Base-by-base conservation (phyloP, 495 filamentous ascomycete genomes). In the Penicillium bovifimosum region DNA sequence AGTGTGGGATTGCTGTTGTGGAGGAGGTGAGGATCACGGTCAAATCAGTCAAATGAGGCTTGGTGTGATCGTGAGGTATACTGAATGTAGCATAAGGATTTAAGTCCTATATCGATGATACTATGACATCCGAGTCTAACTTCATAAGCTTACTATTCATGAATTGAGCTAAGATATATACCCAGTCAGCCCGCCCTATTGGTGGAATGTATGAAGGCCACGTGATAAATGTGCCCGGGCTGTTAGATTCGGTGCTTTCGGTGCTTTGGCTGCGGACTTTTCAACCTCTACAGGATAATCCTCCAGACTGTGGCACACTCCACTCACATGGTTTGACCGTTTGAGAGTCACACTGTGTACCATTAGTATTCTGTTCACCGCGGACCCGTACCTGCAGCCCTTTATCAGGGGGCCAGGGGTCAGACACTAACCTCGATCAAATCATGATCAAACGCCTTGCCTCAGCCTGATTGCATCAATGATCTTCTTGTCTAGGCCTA, bases 21-120 rank as follows among this genome's bases (percentile, higher is more conserved):
- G 71, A 64, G 13, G 64, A 65, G 18, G 58, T 61, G 32, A 45
- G 36, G 18, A 54, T 60, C 20, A 65, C 60, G 8, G 47, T 18
- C 8, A 56, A 56, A 8, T 59, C 31, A 52, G 26, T 11, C 18
- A 20, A 13, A 6, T 24, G 2, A 6, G 11, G 10, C 34, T 16
- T 24, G 17, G 2, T 9, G 31, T 46, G 10, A 24, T 32, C 7
- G 18, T 46, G 29, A 20, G 20, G 9, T 34, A 24, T 33, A 33
- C 14, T 9, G 29, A 18, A 46, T 26, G 31, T 46, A 13, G 43
- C 6, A 32, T 33, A 17, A 45, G 10, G 28, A 18, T 18, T 14
- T n/a, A 11, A 28, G 17, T 10, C 18, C 3, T 11, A 9, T 16
- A n/a, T 41, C 24, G 27, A 27, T 41, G 18, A 24, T 14, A 14